phyloP scores from a whole-genome alignment of 129 eudicot species.

The Pittosporum tobira region DNA sequence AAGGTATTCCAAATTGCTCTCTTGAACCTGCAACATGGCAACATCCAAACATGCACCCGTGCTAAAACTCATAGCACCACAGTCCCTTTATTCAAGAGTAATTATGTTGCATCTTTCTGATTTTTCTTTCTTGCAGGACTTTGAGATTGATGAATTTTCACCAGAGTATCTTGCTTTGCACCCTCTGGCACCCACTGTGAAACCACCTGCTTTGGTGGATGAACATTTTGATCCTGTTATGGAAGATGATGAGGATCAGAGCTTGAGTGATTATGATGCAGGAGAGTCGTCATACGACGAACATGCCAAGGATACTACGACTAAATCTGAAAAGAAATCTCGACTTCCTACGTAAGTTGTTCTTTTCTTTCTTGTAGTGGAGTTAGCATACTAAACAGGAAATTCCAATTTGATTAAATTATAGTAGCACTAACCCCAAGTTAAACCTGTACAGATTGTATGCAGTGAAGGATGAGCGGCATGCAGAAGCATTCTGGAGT shows the following conservation, averaged over 20 bases:
- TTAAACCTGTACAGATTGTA: constrained; percentile 49
- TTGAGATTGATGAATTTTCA: constrained; percentile 70
- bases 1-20: constrained; percentile 27
- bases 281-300: constrained; percentile 47
- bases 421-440: neutral
- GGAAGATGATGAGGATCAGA: constrained; percentile 35
- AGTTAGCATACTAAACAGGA: neutral
- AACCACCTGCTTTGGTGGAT: constrained; percentile 56
- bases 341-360: constrained; percentile 55
- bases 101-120: neutral
- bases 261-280: constrained; percentile 45
- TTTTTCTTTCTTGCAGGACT: constrained; percentile 44
- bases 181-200: constrained; percentile 59
- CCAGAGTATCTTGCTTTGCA: constrained; percentile 79
- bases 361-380: neutral
- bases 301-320: constrained; percentile 16
- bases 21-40: neutral
- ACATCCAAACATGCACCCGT: neutral
- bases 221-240: constrained; percentile 72
- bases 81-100: neutral
- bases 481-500: constrained; percentile 81
- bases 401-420: too few relatives aligned
- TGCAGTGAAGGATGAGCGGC: constrained; percentile 92
- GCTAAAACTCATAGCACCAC: neutral
- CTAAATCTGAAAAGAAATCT: constrained; percentile 28